A percentile compares a stretch with the other conserved stretches of the same genome.
Evolutionary conservation across 129 eudicot genomes (phyloP).

Genomic region (Kitagawia praeruptora): DNA sequence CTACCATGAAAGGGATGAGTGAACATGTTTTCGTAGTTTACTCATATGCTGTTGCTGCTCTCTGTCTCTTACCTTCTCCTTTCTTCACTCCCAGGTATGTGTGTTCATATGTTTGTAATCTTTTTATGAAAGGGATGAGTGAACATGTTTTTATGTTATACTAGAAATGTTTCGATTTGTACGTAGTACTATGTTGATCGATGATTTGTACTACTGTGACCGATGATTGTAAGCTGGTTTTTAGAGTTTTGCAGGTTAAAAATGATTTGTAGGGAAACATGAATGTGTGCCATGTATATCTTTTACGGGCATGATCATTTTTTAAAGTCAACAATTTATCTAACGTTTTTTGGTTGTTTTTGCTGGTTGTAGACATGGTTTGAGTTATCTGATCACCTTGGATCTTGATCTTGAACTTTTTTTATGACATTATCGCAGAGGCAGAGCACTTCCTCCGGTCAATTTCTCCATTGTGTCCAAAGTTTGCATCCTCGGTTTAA

Average conservation of each 20-base stretch:
- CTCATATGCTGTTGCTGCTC: slow-evolving; percentile 61
- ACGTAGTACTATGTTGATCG: background rate
- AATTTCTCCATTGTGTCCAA: slow-evolving; percentile 48
- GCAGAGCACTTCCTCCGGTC: slow-evolving; percentile 49
- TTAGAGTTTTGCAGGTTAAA: background rate
- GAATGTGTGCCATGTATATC: background rate
- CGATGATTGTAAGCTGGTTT: background rate
- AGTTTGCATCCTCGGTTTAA: slow-evolving; percentile 47
- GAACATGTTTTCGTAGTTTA: slow-evolving; percentile 67
- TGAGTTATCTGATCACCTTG: background rate
- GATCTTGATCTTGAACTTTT: background rate
- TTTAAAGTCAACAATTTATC: background rate
- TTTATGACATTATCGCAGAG: slow-evolving; percentile 27
- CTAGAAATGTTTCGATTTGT: background rate
- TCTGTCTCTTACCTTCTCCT: slow-evolving; percentile 70
- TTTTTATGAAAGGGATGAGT: background rate
- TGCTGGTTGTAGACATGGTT: background rate
- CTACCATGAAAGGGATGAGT: slow-evolving; percentile 65
- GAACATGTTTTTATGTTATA: too few species aligned
- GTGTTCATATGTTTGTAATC: background rate
- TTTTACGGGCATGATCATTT: background rate
- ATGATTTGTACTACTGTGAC: background rate
- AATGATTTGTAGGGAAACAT: background rate
- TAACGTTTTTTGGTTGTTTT: background rate
- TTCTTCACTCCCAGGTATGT: slow-evolving; percentile 36